Percentiles rank a stretch among this genome's conserved stretches.
These are phyloP conservation scores for Boletus smithii DNA, from an alignment of 1,284 basidiomycete genomes.

Conservation along the genomic window DNA sequence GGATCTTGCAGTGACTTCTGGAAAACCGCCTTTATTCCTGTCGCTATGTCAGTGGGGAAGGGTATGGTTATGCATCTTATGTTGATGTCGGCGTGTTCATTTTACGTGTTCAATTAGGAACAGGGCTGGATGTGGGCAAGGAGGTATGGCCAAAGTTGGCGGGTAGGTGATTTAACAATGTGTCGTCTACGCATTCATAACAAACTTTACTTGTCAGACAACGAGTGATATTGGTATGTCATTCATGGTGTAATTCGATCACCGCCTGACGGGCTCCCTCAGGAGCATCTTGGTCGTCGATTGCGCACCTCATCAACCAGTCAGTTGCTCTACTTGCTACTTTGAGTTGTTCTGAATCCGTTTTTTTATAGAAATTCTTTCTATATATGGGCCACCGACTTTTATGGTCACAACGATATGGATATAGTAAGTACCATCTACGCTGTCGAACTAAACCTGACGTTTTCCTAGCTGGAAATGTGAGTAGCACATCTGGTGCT, in stretches of 20 bases:
- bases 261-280: conserved; percentile 4
- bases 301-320: conserved; percentile 41
- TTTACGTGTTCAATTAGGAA: conserved; percentile 35
- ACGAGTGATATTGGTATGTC: conserved; percentile 48
- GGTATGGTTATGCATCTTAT: conserved; percentile 33
- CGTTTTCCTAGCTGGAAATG: conserved; percentile 39
- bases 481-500: conserved; percentile 9
- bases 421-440: conserved; percentile 38
- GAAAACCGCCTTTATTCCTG: conserved; percentile 45
- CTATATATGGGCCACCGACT: conserved; percentile 41
- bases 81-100: not conserved
- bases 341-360: conserved; percentile 6
- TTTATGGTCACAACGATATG: conserved; percentile 47
- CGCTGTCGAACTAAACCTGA: conserved; percentile 1
- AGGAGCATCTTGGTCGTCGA: conserved; percentile 35
- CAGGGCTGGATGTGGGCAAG: conserved; percentile 59
- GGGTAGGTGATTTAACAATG: conserved; percentile 38
- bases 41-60: conserved; percentile 60
- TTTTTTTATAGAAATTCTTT: conserved; percentile 40
- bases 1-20: conserved; percentile 40
- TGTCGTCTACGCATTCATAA: not conserved
- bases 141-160: conserved; percentile 54
- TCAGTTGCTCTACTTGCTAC: conserved; percentile 8
- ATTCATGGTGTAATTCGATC: not conserved
- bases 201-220: conserved; percentile 37